Percentiles rank a stretch among this genome's conserved stretches.
These are phyloP conservation scores for Suillus brevipes DNA, from an alignment of 768 basidiomycete genomes.

Conservation along the genomic window DNA sequence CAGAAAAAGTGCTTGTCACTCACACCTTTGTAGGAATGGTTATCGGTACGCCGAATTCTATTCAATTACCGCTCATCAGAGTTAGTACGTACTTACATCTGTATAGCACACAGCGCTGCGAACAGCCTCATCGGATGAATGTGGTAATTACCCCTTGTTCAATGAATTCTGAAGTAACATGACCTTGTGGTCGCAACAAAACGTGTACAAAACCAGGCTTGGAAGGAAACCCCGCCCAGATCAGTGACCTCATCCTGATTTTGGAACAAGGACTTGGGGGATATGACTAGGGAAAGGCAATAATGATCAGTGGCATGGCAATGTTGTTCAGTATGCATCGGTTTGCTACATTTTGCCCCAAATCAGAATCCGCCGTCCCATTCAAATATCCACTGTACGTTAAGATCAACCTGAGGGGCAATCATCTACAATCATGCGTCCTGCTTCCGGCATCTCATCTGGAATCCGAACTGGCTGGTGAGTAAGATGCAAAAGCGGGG, in stretches of 20 bases:
- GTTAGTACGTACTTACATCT: not conserved
- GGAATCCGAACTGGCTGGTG: not conserved
- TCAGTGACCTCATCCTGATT: not conserved
- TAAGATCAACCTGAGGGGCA: no score
- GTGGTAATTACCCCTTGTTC: not conserved
- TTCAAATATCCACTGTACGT: not conserved
- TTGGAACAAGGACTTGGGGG: not conserved
- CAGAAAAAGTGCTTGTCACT: not conserved
- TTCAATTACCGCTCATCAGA: not conserved
- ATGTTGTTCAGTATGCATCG: not conserved
- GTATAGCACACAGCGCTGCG: not conserved
- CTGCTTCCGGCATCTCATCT: not conserved
- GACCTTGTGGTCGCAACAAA: not conserved
- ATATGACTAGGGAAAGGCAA: not conserved
- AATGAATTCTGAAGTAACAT: not conserved
- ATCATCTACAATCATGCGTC: no score
- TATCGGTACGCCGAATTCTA: not conserved
- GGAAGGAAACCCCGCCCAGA: not conserved
- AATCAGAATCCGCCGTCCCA: not conserved
- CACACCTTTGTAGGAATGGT: not conserved
- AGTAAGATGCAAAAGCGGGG: no score
- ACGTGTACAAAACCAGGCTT: not conserved
- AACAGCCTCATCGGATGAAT: not conserved
- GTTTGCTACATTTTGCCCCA: not conserved
- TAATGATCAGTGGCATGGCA: no score